phyloP scores from a whole-genome alignment of 768 basidiomycete species.

The Lactifluus subvellereus region DNA sequence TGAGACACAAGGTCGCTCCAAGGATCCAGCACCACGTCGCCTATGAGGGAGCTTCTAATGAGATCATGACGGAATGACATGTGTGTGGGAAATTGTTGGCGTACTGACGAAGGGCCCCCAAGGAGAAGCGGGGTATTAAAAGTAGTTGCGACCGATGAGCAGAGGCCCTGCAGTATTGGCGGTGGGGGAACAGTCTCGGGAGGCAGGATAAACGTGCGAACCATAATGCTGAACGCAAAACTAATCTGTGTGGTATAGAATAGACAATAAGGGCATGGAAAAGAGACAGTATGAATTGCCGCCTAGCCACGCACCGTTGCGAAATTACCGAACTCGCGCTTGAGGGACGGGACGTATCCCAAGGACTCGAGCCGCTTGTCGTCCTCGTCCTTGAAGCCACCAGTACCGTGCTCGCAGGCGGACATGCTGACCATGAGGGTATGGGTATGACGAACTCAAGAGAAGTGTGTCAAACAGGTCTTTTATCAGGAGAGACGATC shows the following conservation, averaged over 20 bases:
- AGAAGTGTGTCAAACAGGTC: too few species aligned
- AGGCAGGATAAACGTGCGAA: constrained; percentile 19
- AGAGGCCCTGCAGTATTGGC: constrained; percentile 46
- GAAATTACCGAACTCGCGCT: constrained; percentile 77
- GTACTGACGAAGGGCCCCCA: constrained; percentile 64
- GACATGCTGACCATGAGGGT: neutral
- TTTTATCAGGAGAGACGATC: too few species aligned
- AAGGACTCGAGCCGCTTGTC: constrained; percentile 59
- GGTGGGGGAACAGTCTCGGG: neutral
- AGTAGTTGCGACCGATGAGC: constrained; percentile 71
- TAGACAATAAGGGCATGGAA: neutral
- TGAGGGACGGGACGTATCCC: constrained; percentile 76
- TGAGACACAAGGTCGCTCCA: constrained; percentile 67
- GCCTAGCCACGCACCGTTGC: constrained; percentile 49
- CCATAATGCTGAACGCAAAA: constrained; percentile 78
- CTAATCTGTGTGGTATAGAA: constrained; percentile 42
- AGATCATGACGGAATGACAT: neutral
- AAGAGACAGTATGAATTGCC: neutral
- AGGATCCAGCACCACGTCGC: constrained; percentile 73
- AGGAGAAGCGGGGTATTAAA: constrained; percentile 68
- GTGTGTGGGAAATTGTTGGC: constrained; percentile 21
- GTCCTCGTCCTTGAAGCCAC: constrained; percentile 38
- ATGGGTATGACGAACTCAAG: neutral
- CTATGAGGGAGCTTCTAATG: constrained; percentile 27
- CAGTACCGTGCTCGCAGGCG: neutral